Evolutionary conservation across 1,284 basidiomycete genomes (phyloP).

Genomic region (Chiua sp.): DNA sequence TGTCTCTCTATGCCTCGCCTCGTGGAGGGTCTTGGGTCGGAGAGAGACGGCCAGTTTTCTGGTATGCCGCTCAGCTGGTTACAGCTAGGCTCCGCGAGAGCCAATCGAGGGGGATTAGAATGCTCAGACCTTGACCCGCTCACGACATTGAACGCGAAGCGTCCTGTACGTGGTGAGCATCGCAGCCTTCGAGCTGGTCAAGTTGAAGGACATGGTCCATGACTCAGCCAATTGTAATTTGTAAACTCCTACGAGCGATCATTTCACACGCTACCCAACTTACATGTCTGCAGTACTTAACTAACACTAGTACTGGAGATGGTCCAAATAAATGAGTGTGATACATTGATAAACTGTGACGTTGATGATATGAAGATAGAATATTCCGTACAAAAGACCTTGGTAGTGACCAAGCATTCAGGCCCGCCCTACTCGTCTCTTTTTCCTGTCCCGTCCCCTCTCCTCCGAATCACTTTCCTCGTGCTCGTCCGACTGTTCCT

Average conservation of each 20-base stretch:
- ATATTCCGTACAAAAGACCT: too few relatives aligned
- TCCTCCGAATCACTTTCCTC: conserved; percentile 18
- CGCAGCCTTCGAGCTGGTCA: conserved; percentile 40
- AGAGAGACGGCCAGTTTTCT: conserved; percentile 26
- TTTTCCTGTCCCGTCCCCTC: conserved; percentile 36
- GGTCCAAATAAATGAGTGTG: neutral
- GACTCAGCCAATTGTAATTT: too few relatives aligned
- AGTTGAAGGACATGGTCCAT: too few relatives aligned
- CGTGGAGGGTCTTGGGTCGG: conserved; percentile 32
- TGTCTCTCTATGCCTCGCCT: conserved; percentile 29
- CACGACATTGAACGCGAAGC: conserved; percentile 15
- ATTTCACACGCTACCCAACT: neutral
- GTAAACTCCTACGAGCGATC: too few relatives aligned
- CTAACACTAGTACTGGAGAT: too few relatives aligned
- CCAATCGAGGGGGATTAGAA: conserved; percentile 36
- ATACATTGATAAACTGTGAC: too few relatives aligned
- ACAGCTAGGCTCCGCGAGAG: conserved; percentile 38
- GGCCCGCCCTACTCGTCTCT: conserved; percentile 28
- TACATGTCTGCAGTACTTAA: too few relatives aligned
- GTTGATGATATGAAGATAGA: too few relatives aligned
- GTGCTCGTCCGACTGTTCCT: conserved; percentile 12
- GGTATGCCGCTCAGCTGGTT: conserved; percentile 37
- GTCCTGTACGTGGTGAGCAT: conserved; percentile 34
- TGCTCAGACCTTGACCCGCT: conserved; percentile 43
- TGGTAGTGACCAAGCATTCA: conserved; percentile 2